Percentiles rank a stretch among this genome's conserved stretches.
phyloP scores from a whole-genome alignment of 257 asterid genomes.

The Coffea eugenioides region DNA sequence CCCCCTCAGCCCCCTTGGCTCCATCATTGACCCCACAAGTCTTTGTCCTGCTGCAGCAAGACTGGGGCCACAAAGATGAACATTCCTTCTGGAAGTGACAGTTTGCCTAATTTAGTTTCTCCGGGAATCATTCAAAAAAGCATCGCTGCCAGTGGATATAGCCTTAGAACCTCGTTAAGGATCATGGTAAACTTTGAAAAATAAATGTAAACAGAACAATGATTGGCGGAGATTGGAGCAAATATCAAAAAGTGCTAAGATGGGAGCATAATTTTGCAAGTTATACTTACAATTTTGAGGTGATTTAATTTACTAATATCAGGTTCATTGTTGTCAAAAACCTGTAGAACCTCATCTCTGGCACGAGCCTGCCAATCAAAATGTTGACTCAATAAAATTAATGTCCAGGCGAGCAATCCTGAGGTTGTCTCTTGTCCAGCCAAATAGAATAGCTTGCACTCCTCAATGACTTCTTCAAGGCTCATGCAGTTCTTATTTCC shows the following conservation, averaged over 20 bases:
- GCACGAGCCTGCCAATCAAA: conserved; percentile 29
- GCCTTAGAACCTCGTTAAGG: conserved; percentile 26
- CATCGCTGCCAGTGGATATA: conserved; percentile 19
- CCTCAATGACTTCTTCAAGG: conserved; percentile 25
- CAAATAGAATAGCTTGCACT: conserved; percentile 29
- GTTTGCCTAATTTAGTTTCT: conserved; percentile 22
- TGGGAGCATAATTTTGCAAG: too few relatives aligned
- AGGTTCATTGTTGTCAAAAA: conserved; percentile 1
- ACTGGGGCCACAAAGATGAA: conserved; percentile 11
- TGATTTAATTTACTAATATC: conserved; percentile 17
- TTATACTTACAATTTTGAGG: conserved; percentile 18
- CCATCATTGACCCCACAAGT: conserved; percentile 24
- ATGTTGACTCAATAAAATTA: conserved; percentile 24
- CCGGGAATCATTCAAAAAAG: background rate
- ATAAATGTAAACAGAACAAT: background rate
- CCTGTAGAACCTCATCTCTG: conserved; percentile 20
- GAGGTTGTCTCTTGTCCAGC: conserved; percentile 33
- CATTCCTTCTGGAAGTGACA: conserved; percentile 22
- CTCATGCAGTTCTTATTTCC: conserved; percentile 28
- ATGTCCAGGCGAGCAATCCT: conserved; percentile 25
- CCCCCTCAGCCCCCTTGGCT: too few relatives aligned
- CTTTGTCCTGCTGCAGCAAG: conserved; percentile 21
- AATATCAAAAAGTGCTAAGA: background rate
- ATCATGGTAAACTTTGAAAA: conserved; percentile 29
- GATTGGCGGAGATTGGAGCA: too few relatives aligned